phyloP scores from a whole-genome alignment of 2,329 filamentous ascomycete species.

The Iodosphaeria phyllophila region DNA sequence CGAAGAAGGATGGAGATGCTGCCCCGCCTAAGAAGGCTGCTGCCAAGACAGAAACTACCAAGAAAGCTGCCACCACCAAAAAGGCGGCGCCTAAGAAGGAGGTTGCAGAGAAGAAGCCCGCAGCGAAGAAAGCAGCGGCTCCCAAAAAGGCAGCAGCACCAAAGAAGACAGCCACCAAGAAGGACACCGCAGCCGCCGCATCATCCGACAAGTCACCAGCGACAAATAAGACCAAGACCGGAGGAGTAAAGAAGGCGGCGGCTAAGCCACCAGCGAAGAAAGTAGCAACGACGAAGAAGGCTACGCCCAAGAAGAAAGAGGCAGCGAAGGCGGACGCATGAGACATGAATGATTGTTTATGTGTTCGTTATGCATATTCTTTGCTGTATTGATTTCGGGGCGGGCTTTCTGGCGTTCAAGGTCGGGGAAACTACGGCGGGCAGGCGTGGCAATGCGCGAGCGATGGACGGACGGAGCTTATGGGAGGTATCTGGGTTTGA shows the following conservation, averaged over 20 bases:
- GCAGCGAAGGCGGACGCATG: conserved; percentile 13
- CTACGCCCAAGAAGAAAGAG: conserved; percentile 17
- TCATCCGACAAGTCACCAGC: conserved; percentile 73
- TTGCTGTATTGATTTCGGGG: conserved; percentile 13
- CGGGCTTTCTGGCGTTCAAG: conserved; percentile 15
- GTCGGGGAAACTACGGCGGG: conserved; percentile 13
- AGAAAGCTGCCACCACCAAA: conserved; percentile 23
- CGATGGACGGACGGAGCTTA: no score
- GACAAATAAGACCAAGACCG: conserved; percentile 31
- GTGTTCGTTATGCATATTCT: conserved; percentile 15
- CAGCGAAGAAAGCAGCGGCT: conserved; percentile 18
- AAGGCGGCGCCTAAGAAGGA: conserved; percentile 81
- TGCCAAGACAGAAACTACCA: conserved; percentile 24
- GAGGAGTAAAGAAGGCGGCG: conserved; percentile 18
- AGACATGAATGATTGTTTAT: conserved; percentile 6
- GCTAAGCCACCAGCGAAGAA: conserved; percentile 20
- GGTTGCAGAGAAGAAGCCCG: conserved; percentile 46
- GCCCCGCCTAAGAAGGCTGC: conserved; percentile 31
- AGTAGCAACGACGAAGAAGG: conserved; percentile 23
- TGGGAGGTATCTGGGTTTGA: conserved; percentile 11
- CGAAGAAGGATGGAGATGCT: conserved; percentile 17
- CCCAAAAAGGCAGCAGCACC: conserved; percentile 49
- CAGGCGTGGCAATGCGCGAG: conserved; percentile 10
- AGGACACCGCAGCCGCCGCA: conserved; percentile 20
- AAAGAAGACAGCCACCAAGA: conserved; percentile 25